phyloP scores from a whole-genome alignment of 2,329 filamentous ascomycete species.

The Plenodomus tracheiphilus region DNA sequence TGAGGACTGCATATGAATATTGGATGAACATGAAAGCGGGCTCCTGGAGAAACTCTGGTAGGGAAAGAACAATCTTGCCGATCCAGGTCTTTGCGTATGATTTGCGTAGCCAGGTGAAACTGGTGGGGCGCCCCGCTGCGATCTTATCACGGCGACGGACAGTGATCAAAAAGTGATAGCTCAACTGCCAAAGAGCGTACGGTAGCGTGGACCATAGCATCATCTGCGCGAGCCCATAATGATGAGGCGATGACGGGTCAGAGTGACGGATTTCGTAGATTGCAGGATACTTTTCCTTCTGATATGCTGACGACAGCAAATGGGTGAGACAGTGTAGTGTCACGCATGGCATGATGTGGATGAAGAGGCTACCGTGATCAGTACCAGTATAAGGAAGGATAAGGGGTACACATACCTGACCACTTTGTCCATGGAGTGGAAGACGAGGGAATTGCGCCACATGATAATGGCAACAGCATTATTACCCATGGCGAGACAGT shows the following conservation, averaged over 20 bases:
- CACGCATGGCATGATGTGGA: slow-evolving; percentile 98
- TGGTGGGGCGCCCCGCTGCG: slow-evolving; percentile 90
- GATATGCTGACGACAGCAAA: slow-evolving; percentile 67
- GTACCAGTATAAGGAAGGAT: slow-evolving; percentile 1
- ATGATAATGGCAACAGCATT: slow-evolving; percentile 97
- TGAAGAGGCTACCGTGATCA: slow-evolving; percentile 70
- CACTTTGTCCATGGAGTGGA: slow-evolving; percentile 98
- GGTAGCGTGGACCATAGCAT: slow-evolving; percentile 91
- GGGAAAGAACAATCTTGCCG: slow-evolving; percentile 78
- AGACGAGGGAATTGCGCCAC: slow-evolving; percentile 98
- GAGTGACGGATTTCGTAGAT: slow-evolving; percentile 78
- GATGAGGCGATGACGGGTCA: slow-evolving; percentile 70
- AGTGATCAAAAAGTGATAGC: slow-evolving; percentile 93
- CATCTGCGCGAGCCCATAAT: slow-evolving; percentile 83
- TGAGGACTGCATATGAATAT: slow-evolving; percentile 85
- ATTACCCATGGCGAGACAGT: slow-evolving; percentile 92
- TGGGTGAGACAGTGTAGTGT: slow-evolving; percentile 92
- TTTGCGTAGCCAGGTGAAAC: slow-evolving; percentile 93
- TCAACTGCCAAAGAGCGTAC: slow-evolving; percentile 89
- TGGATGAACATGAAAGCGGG: slow-evolving; percentile 95
- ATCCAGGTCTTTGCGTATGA: slow-evolving; percentile 91
- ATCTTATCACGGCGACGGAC: slow-evolving; percentile 95
- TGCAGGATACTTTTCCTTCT: slow-evolving; percentile 76
- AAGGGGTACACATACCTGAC: slow-evolving; percentile 62
- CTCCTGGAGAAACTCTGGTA: slow-evolving; percentile 78